Conservation (phyloP, 257 asterid genomes). For the Plectranthus barbatus region DNA sequence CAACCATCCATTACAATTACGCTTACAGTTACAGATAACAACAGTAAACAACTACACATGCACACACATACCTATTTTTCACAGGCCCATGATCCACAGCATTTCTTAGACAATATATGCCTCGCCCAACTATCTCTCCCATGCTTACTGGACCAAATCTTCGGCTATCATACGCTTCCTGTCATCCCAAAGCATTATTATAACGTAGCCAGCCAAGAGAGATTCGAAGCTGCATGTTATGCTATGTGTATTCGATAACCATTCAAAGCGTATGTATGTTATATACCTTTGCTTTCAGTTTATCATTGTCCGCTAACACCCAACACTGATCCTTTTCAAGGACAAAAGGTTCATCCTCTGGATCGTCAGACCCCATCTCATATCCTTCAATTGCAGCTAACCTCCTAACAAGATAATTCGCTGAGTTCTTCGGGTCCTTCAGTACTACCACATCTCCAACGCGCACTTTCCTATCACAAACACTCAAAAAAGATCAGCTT, state of each 20-base stretch:
- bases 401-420: constrained; percentile 63
- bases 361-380: constrained; percentile 71
- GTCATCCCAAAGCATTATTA: constrained; percentile 30
- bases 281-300: constrained; percentile 56
- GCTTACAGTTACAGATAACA: too few species aligned
- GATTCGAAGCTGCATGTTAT: too few species aligned
- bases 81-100: constrained; percentile 93
- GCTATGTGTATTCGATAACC: too few species aligned
- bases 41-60: too few species aligned
- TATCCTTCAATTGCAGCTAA: constrained; percentile 77
- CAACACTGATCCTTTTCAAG: constrained; percentile 76
- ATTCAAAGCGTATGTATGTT: background rate
- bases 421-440: constrained; percentile 52
- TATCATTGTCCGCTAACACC: constrained; percentile 74
- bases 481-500: too few species aligned
- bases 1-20: background rate
- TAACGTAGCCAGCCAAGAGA: too few species aligned
- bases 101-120: constrained; percentile 63
- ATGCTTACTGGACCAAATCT: constrained; percentile 72
- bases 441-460: constrained; percentile 79
- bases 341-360: constrained; percentile 62
- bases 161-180: constrained; percentile 89
- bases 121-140: constrained; percentile 66
- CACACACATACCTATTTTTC: constrained; percentile 47
- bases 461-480: constrained; percentile 41